Evolutionary conservation across 2,329 filamentous ascomycete genomes (phyloP).

Genomic region (Nigrograna mackinnonii): DNA sequence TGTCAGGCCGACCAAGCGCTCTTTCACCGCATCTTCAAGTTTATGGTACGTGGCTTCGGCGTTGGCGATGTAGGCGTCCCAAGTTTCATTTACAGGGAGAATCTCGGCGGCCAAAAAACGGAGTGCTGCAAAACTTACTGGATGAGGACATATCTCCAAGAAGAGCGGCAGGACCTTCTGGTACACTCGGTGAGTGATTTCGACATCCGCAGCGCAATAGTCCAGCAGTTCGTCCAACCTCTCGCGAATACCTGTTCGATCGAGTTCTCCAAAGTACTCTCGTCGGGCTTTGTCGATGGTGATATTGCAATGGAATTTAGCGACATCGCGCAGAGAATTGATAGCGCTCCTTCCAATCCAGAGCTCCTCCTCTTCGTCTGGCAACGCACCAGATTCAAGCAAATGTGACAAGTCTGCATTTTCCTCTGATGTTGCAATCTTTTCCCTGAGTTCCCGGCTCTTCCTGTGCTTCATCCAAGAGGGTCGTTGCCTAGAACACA

Average conservation of each 20-base stretch:
- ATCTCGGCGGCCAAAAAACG: constrained; percentile 94
- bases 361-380: constrained; percentile 87
- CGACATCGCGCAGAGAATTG: constrained; percentile 93
- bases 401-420: constrained; percentile 72
- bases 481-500: constrained; percentile 95
- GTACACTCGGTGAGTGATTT: constrained; percentile 91
- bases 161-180: constrained; percentile 91
- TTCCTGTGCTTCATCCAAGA: constrained; percentile 99
- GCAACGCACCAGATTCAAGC: constrained; percentile 67
- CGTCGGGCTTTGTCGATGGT: constrained; percentile 87
- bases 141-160: constrained; percentile 87
- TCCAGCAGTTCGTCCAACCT: constrained; percentile 83
- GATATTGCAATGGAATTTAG: constrained; percentile 91
- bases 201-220: constrained; percentile 94
- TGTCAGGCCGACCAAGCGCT: constrained; percentile 73
- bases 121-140: constrained; percentile 93
- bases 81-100: constrained; percentile 83
- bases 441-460: constrained; percentile 80
- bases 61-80: constrained; percentile 82
- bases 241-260: constrained; percentile 68
- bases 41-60: constrained; percentile 83
- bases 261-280: constrained; percentile 83
- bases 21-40: constrained; percentile 75
- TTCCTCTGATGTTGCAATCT: constrained; percentile 71
- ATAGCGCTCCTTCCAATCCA: constrained; percentile 95